Evolutionary conservation across 306 rosid genomes (phyloP), one percentile per base, ranked within the genome.

Genomic region (Urtica urens): DNA sequence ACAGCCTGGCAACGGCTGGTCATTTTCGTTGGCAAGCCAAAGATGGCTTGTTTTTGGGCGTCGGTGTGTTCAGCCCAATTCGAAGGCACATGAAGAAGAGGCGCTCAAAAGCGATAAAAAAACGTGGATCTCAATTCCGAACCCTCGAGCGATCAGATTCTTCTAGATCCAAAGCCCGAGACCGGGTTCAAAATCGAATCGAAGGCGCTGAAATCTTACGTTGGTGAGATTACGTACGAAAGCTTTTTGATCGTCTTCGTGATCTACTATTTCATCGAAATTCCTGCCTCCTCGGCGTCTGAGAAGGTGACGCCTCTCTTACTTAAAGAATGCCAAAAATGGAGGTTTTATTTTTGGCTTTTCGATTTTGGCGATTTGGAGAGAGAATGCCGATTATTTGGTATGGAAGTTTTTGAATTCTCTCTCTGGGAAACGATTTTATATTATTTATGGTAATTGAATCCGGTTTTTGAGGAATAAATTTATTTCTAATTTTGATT

Each of bases 301-400:
- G 94, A 1, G 92, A 85, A 2, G 93, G 87, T n/a, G 95, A 90
- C 6, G 97, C 84, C 21, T 33, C 99, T n/a, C n/a, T n/a, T n/a
- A n/a, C n/a, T n/a, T n/a, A n/a, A n/a, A n/a, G n/a, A n/a, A n/a
- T n/a, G n/a, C n/a, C n/a, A n/a, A n/a, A n/a, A n/a, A n/a, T n/a
- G n/a, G n/a, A n/a, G n/a, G n/a, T n/a, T n/a, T n/a, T n/a, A n/a
- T n/a, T n/a, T n/a, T n/a, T n/a, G n/a, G n/a, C n/a, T n/a, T n/a
- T n/a, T n/a, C n/a, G n/a, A n/a, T n/a, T n/a, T n/a, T n/a, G n/a
- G n/a, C n/a, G n/a, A n/a, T n/a, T n/a, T n/a, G n/a, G n/a, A n/a
- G n/a, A n/a, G n/a, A n/a, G n/a, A n/a, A n/a, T n/a, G n/a, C n/a
- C n/a, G n/a, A n/a, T n/a, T n/a, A n/a, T n/a, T n/a, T n/a, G n/a